Evolutionary conservation across 768 basidiomycete genomes (phyloP).

Genomic region (Punctularia strigosozonata): DNA sequence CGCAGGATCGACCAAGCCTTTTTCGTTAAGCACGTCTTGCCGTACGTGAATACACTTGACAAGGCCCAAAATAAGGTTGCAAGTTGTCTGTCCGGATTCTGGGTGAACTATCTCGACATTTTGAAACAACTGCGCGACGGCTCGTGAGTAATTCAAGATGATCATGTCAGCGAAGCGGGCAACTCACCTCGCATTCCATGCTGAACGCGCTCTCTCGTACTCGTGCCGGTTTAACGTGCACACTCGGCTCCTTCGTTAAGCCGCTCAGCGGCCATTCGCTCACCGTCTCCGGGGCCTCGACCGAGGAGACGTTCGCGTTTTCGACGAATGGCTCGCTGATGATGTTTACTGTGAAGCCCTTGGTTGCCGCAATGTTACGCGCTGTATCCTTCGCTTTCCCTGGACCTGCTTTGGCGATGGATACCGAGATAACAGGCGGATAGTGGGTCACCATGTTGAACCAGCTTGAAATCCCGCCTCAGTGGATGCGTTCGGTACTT

Average conservation of each 20-base stretch:
- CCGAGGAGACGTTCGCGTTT: conserved; percentile 23
- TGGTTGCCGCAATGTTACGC: conserved; percentile 31
- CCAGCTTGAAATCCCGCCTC: too few relatives aligned
- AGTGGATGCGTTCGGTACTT: too few relatives aligned
- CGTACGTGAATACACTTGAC: conserved; percentile 31
- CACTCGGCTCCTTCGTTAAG: conserved; percentile 27
- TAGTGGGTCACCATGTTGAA: conserved; percentile 19
- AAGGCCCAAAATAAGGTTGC: conserved; percentile 24
- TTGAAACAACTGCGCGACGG: conserved; percentile 19
- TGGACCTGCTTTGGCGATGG: conserved; percentile 17
- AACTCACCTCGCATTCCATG: conserved; percentile 30
- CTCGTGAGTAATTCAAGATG: not conserved
- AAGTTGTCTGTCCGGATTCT: conserved; percentile 12
- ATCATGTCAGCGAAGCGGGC: conserved; percentile 2
- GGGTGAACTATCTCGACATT: conserved; percentile 22
- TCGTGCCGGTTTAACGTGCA: conserved; percentile 26
- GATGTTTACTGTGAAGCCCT: conserved; percentile 43
- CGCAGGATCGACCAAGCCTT: conserved; percentile 21
- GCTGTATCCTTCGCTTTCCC: conserved; percentile 29
- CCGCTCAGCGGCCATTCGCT: conserved; percentile 30
- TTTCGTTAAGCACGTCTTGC: conserved; percentile 24
- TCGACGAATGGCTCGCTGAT: conserved; percentile 39
- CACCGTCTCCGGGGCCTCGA: conserved; percentile 25
- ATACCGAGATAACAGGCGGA: conserved; percentile 33
- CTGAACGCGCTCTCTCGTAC: conserved; percentile 36